Base-by-base conservation (phyloP, 306 rosid species). In the Corylus heterophylla region DNA sequence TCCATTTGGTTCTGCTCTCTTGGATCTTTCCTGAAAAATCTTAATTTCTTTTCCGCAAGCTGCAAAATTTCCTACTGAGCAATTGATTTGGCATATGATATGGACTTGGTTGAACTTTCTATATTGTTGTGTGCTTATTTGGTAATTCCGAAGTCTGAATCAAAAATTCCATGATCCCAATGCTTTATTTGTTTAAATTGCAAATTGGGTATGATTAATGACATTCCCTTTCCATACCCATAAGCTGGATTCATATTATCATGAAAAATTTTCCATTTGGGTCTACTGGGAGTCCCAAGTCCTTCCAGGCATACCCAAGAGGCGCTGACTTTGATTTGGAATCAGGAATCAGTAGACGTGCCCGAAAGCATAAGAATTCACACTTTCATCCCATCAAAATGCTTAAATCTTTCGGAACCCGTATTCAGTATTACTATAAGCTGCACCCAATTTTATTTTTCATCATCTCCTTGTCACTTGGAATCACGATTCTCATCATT, bases 291-390 rank as follows among this genome's bases (percentile, higher is more conserved):
- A 81, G 56, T 74, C 80, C 89, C 35, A 94, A 90, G 80, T 81
- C 96, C 74, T 94, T 94, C 74, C 63, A 35, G 45, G 88, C 94
- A 54, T 90, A 88, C 86, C 84, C 87, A 47, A 85, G 79, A 73
- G 86, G 62, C 4, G 90, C 61, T 6, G 94, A 95, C 42, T 86
- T 89, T 66, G 98, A 91, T 82, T 79, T 92, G 75, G 98, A 94
- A 91, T 92, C 97, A 7, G 95, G 90, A 56, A 79, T 80, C 61
- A 58, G 74, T 29, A 86, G 82, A 83, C 87, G 89, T 85, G 51
- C 76, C 52, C 83, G 96, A 42, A 95, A 85, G 87, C 86, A 84
- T n/a, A 91, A 76, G 80, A 81, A 6, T 4, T 58, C 92, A 7
- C 50, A 63, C 47, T 49, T 79, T 29, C 68, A 63, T 42, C 89